Base-by-base conservation (phyloP, 1,284 basidiomycete genomes). In the Testicularia cyperi region DNA sequence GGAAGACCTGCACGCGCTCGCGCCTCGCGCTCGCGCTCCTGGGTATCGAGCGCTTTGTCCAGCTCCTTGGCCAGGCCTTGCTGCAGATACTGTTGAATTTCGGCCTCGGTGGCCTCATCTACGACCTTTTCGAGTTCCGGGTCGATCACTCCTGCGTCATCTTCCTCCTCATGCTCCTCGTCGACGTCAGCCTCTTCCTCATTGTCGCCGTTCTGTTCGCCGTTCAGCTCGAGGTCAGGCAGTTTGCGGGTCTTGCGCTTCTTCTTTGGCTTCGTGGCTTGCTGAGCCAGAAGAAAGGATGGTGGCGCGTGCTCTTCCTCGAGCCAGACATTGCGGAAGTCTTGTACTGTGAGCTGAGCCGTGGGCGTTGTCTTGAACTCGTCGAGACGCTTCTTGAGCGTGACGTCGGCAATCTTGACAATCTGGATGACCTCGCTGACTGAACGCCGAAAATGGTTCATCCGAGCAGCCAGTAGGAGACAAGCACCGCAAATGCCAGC, bases 401-500 rank as follows among this genome's bases (percentile, higher is more conserved):
- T 98, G 6, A 86, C 86, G 65, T 97, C 92, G 20, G 92, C 91
- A 61, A 97, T 96, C 79, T 98, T 98, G 67, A 98, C 95, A 7
- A 98, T 92, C 31, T 78, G 77, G 10, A 97, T 92, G 40, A 99
- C 87, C 78, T 99, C 95, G 71, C 92, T 88, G 2, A 97, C 83
- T 18, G 86, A 89, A 32, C 95, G 82, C 27, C 92, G 81, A 74
- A 95, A 98, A 76, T 96, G 92, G 79, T 95, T 96, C 95, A 99
- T 98, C 16, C 95, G 85, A 23, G 92, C 94, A 0, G 95, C 95
- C 15, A 99, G 84, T 27, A 98, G 82, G 13, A 98, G 82, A 25
- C 90, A 91, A 0, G 95, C 95, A 22, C 95, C 95, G 76, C 94
- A 97, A 48, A 99, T 92, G 14, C 95, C 95, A 0, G 95, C 91